Percentiles rank a stretch among this genome's conserved stretches.
Conservation (phyloP, 202 grass and related monocot genomes). For the Setaria italica region DNA sequence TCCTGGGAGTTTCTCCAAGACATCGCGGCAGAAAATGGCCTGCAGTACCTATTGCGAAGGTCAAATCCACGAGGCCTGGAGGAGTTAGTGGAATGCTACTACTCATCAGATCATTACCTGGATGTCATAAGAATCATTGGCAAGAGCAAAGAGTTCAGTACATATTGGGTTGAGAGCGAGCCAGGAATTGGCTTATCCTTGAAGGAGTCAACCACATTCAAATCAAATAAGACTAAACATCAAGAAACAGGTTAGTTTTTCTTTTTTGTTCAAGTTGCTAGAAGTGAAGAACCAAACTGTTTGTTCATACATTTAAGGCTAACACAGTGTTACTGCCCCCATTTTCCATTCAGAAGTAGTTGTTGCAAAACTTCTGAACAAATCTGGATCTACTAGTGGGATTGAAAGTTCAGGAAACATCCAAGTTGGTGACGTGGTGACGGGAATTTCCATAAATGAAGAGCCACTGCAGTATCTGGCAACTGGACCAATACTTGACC, state of each 20-base stretch:
- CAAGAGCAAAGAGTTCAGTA: conserved; percentile 25
- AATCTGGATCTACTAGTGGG: conserved; percentile 25
- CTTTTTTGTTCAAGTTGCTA: not conserved
- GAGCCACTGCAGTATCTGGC: conserved; percentile 39
- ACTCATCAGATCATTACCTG: conserved; percentile 42
- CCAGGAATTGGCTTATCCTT: conserved; percentile 42
- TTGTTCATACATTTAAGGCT: not conserved
- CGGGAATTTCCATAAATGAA: conserved; percentile 44
- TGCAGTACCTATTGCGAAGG: conserved; percentile 32
- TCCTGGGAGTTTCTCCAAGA: conserved; percentile 53
- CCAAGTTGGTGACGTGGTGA: conserved; percentile 40
- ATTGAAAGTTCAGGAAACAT: conserved; percentile 46
- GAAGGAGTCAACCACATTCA: conserved; percentile 6
- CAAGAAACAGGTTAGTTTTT: conserved; percentile 7
- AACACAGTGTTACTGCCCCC: not conserved
- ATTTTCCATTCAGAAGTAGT: conserved; percentile 31
- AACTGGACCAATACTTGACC: not conserved
- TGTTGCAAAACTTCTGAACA: conserved; percentile 40
- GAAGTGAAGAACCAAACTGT: not conserved
- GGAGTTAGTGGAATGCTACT: conserved; percentile 43
- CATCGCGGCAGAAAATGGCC: conserved; percentile 35
- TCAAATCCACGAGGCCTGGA: conserved; percentile 16
- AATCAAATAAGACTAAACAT: not conserved
- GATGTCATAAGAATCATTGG: conserved; percentile 40
- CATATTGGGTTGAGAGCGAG: conserved; percentile 45